Evolutionary conservation across 345 rosid genomes (phyloP), one percentile per base, ranked within the genome.

Genomic region (Adansonia digitata): DNA sequence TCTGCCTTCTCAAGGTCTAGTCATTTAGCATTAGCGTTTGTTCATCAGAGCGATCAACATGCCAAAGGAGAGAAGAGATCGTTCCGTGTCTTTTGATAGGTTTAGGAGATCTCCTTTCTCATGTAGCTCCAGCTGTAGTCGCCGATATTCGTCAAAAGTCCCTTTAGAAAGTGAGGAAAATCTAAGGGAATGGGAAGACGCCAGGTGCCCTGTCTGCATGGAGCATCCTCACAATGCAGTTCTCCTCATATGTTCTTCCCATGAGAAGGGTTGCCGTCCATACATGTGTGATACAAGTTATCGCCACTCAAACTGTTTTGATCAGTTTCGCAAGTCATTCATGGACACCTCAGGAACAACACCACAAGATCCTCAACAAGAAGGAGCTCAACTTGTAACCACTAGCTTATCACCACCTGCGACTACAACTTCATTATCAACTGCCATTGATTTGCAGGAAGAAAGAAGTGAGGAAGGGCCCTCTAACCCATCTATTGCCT

Each of bases 161-260:
- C 68, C 84, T 53, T 56, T 77, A 5, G 88, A 86, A 27, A 77
- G 79, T 55, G 92, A 84, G 29, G 91, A 85, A 71, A 84, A 83
- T 69, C 53, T 89, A 48, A 95, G 82, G 81, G 99, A 95, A 80
- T 95, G 97, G 97, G 97, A 90, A 81, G 99, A 93, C 12, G 97
- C 98, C 18, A 86, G 96, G 72, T 95, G 99, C 83, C 89, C 98
- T 35, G 94, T 95, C 27, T 95, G 99, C 80, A 91, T 95, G 93
- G 99, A 95, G 72, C 99, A 91, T 86, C 99, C 99, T 60, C 99
- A 95, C 79, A 95, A 95, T 79, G 97, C 97, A 9, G 85, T 95
- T 77, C 96, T 95, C 75, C 95, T 95, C 42, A 66, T 93, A 65
- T 95, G 99, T 71, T 81, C 99, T 70, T 93, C 99, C 35, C 91